Conservation (phyloP, 1,284 basidiomycete species). For the Ganoderma sinense region DNA sequence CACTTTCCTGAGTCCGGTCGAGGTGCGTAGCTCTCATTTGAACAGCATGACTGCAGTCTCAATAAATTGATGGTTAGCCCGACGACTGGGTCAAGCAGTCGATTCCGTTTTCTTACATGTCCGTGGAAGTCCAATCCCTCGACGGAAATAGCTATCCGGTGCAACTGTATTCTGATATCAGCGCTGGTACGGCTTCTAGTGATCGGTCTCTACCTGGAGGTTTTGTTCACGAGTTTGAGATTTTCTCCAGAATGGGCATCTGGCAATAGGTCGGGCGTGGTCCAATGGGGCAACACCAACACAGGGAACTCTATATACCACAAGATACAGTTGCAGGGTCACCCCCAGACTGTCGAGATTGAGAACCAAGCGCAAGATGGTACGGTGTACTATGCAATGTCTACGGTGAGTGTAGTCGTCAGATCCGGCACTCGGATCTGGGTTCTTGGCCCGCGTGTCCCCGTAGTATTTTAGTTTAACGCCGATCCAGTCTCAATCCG, state of each 20-base stretch:
- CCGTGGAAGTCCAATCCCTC: slow-evolving; percentile 37
- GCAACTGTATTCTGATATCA: slow-evolving; percentile 46
- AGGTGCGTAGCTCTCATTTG: slow-evolving; percentile 22
- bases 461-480: neutral
- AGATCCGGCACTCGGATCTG: neutral
- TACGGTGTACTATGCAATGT: slow-evolving; percentile 32
- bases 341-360: slow-evolving; percentile 26
- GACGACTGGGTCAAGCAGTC: slow-evolving; percentile 43
- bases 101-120: slow-evolving; percentile 44
- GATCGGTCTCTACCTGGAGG: too few species aligned
- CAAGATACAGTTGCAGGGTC: slow-evolving; percentile 24
- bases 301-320: slow-evolving; percentile 27
- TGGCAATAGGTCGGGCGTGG: slow-evolving; percentile 19
- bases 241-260: slow-evolving; percentile 30
- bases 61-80: slow-evolving; percentile 28
- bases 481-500: slow-evolving; percentile 13
- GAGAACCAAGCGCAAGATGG: slow-evolving; percentile 34
- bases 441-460: neutral
- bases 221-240: neutral
- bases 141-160: slow-evolving; percentile 42
- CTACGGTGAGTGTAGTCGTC: slow-evolving; percentile 16
- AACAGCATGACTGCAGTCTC: neutral
- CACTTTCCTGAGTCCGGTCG: slow-evolving; percentile 34
- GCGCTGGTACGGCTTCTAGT: slow-evolving; percentile 35
- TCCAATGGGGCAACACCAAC: slow-evolving; percentile 25